Conservation (phyloP, 352 stramenopile species). For the Phytophthora europaea region DNA sequence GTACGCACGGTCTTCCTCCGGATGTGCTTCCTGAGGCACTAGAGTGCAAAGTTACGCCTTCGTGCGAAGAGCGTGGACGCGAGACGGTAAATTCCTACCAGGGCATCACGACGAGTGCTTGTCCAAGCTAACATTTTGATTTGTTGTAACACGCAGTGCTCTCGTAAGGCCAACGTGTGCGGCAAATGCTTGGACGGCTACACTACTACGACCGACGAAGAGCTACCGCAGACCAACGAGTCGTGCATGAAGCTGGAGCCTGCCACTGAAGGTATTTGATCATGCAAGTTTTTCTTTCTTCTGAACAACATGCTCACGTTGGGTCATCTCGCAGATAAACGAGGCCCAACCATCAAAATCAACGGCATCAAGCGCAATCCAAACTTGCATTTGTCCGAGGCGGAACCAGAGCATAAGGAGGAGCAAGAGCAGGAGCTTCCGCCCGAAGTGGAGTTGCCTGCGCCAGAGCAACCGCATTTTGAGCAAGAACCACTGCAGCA, state of each 20-base stretch:
- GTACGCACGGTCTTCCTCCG: conserved; percentile 70
- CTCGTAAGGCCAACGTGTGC: conserved; percentile 61
- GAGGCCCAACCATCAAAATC: conserved; percentile 64
- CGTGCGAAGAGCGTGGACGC: conserved; percentile 60
- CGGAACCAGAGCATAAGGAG: conserved; percentile 13
- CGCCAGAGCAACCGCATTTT: not conserved
- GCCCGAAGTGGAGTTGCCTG: not conserved
- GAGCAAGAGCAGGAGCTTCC: not conserved
- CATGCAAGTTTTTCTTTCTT: not conserved
- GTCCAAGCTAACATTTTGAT: not conserved
- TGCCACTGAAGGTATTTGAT: conserved; percentile 21
- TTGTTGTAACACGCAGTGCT: conserved; percentile 43
- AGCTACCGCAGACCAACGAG: conserved; percentile 35
- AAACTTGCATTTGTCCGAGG: conserved; percentile 30
- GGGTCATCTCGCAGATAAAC: conserved; percentile 13
- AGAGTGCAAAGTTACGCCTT: conserved; percentile 53
- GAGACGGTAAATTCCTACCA: conserved; percentile 45
- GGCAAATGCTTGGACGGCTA: conserved; percentile 79
- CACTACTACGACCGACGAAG: conserved; percentile 11
- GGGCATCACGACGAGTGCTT: not conserved
- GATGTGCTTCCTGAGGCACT: conserved; percentile 72
- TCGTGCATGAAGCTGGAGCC: conserved; percentile 39
- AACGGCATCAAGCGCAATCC: conserved; percentile 75
- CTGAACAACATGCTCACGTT: not conserved
- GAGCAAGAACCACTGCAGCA: conserved; percentile 9